Evolutionary conservation across 495 filamentous ascomycete species (phyloP).

Genomic region (Xylaria castorea): DNA sequence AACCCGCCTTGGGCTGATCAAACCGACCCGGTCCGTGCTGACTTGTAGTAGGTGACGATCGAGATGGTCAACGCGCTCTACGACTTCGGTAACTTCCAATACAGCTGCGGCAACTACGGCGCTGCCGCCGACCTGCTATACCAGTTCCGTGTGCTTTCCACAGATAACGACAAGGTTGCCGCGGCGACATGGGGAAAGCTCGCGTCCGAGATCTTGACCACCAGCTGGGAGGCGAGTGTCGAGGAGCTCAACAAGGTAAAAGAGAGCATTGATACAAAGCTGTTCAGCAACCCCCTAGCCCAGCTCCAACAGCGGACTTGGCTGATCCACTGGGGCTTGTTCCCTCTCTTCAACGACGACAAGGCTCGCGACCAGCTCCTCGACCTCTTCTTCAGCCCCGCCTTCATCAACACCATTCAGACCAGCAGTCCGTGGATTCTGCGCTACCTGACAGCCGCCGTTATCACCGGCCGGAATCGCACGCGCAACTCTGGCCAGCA

Average conservation of each 20-base stretch:
- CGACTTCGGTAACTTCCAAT: constrained; percentile 94
- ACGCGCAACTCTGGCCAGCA: constrained; percentile 83
- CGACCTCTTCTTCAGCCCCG: constrained; percentile 93
- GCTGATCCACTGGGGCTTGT: constrained; percentile 97
- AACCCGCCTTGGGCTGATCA: not conserved
- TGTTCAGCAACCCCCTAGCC: constrained; percentile 93
- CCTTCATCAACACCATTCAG: constrained; percentile 99
- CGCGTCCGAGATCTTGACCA: constrained; percentile 89
- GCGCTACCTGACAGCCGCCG: constrained; percentile 90
- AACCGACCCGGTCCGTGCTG: constrained; percentile 24
- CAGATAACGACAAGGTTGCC: constrained; percentile 94
- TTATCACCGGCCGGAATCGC: constrained; percentile 91
- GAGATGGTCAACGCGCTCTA: constrained; percentile 95
- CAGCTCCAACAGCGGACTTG: constrained; percentile 95
- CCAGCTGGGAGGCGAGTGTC: constrained; percentile 94
- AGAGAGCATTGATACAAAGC: constrained; percentile 86
- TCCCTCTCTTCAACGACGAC: constrained; percentile 98
- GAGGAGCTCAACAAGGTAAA: constrained; percentile 94
- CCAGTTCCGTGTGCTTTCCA: constrained; percentile 95
- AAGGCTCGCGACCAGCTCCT: constrained; percentile 86
- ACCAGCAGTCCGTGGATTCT: constrained; percentile 97
- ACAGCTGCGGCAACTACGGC: constrained; percentile 91
- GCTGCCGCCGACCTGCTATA: constrained; percentile 89
- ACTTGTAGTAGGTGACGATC: constrained; percentile 67
- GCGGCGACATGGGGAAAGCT: constrained; percentile 97